Base-by-base conservation (phyloP, 257 asterid species). In the Schizonepeta tenuifolia region DNA sequence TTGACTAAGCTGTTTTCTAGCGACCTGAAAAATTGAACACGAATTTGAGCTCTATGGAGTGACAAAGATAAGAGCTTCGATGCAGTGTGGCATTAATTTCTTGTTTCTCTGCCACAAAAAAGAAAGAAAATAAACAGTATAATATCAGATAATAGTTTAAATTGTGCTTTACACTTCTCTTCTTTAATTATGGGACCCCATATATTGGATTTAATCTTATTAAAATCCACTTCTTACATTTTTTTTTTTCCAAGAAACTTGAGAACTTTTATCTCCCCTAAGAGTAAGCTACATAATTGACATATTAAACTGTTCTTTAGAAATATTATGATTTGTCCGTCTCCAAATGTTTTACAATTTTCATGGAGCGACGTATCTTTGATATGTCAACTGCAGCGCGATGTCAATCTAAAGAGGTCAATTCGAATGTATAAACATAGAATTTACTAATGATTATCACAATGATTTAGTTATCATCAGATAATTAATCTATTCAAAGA, bases 21-120 rank as follows among this genome's bases (percentile, higher is more conserved):
- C 24, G 35, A 72, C 77, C 90, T 77, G 86, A 66, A 65, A 66
- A 28, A 66, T 28, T 9, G 61, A 44, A 80, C 6, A 13, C 20
- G 51, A 36, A 56, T 72, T 41, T 70, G 62, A 74, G 69, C 57
- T 69, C 79, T 9, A 18, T 10, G 51, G 10, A 55, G 71, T 67
- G 58, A 47, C 20, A 46, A 40, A 22, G 61, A 50, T 61, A 62
- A 49, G 31, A 40, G 65, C 11, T 24, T 56, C 41, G 17, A 59
- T 33, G 21, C 33, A 59, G 55, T 61, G 6, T 17, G 31, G 21
- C 47, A 46, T 36, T 18, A 22, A 51, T 35, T 71, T 67, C 41
- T 15, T 8, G 26, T 11, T 56, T 54, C 22, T 50, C 35, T 70
- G 66, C 69, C 61, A 20, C n/a, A 18, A 3, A 21, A 41, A 10